A percentile compares a stretch with the other conserved stretches of the same genome.
These are phyloP conservation scores for Plantago major DNA, from an alignment of 257 asterid species.

Conservation along the genomic window DNA sequence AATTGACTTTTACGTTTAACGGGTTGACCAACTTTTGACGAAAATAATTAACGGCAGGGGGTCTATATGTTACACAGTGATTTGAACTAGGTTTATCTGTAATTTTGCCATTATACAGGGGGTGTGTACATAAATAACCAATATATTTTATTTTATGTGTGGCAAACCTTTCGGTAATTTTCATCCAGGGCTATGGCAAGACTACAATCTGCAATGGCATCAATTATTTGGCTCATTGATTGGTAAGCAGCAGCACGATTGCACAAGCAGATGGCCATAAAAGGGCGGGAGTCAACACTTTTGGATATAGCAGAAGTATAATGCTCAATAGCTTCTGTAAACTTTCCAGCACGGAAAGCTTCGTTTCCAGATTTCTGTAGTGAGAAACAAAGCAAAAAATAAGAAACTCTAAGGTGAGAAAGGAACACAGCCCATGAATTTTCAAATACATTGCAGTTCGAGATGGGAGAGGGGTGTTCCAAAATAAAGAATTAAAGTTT, in stretches of 20 bases:
- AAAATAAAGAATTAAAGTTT: background rate
- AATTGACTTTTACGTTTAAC: too few species aligned
- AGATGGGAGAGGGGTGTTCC: too few species aligned
- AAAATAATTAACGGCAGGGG: too few species aligned
- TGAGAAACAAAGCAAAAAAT: slow-evolving; percentile 11
- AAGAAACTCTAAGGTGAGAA: background rate
- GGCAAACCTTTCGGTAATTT: slow-evolving; percentile 69
- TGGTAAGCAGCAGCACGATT: slow-evolving; percentile 98
- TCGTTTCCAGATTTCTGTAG: slow-evolving; percentile 87
- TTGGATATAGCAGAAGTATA: slow-evolving; percentile 76
- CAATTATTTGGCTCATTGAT: slow-evolving; percentile 66
- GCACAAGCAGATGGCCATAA: slow-evolving; percentile 91
- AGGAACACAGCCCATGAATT: too few species aligned
- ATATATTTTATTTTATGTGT: background rate
- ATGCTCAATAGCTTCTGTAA: slow-evolving; percentile 77
- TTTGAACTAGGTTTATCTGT: too few species aligned
- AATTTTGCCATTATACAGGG: too few species aligned
- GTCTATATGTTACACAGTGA: too few species aligned
- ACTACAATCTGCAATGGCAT: slow-evolving; percentile 95
- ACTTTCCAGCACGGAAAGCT: slow-evolving; percentile 70
- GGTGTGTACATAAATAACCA: too few species aligned
- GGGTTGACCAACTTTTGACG: too few species aligned
- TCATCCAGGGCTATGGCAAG: slow-evolving; percentile 83
- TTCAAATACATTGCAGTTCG: too few species aligned
- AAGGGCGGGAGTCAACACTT: slow-evolving; percentile 74